Evolutionary conservation across 345 rosid genomes (phyloP), one percentile per base, ranked within the genome.

Genomic region (Psidium friedrichsthalianum): DNA sequence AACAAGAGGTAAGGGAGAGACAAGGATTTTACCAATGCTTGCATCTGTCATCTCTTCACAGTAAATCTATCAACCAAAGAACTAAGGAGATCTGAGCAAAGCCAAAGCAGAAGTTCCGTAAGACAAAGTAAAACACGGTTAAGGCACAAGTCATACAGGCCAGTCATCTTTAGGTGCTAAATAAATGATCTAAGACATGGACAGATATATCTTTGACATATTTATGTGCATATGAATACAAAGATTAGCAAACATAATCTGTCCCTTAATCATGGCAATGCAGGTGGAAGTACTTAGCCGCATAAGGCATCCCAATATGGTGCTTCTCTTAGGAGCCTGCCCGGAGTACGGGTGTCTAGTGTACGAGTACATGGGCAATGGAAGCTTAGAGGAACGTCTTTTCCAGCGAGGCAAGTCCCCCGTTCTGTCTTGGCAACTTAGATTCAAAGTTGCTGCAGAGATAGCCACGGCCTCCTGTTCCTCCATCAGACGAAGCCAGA

Each of bases 291-390:
- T 97, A 42, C 96, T 97, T 40, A 94, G 98, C 94, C 90, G 94
- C 91, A 94, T 97, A 86, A 90, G 99, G 89, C 99, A 97, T 91
- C 99, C 98, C 3, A 93, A 95, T 89, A 97, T 97, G 98, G 98
- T 97, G 78, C 95, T 97, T 56, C 97, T 97, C 21, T 89, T 97
- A 64, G 99, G 99, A 85, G 99, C 99, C 69, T 95, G 98, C 87
- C 98, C 99, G 2, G 98, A 95, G 90, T 95, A 91, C 81, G 98
- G 98, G 6, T 90, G 94, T 69, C 90, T 97, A 85, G 98, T 95
- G 36, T 97, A 95, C 76, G 98, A 97, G 88, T 90, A 95, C 93
- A 92, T 97, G 99, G 96, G 92, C 25, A 95, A 91, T 44, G 99
- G 99, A 81, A 97, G 99, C 91, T 90, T 97, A 88, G 96, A 95